Conservation (phyloP, 257 asterid genomes). For the Solanum appendiculatum region DNA sequence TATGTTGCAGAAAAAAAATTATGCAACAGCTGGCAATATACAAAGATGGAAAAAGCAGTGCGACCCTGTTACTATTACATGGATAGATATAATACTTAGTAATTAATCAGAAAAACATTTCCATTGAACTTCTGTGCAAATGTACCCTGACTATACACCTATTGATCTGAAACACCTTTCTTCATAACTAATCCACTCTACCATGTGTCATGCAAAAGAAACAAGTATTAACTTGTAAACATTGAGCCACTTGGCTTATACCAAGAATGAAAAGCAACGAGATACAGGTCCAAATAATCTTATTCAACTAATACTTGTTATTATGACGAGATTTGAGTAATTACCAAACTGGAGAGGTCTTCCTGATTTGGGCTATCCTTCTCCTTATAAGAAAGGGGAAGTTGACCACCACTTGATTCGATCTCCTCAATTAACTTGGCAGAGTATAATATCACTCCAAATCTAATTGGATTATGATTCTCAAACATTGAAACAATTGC, state of each 20-base stretch:
- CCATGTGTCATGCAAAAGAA: neutral
- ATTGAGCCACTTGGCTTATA: neutral
- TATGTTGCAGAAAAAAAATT: neutral
- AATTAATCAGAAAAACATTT: neutral
- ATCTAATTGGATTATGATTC: conserved; percentile 84
- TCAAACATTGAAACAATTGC: conserved; percentile 65
- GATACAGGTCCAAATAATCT: neutral
- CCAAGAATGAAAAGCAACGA: neutral
- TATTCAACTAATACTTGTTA: neutral
- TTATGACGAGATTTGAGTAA: conserved; percentile 1
- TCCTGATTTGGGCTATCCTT: conserved; percentile 27
- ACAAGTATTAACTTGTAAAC: neutral
- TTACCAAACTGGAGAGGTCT: conserved; percentile 87
- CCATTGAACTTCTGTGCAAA: neutral
- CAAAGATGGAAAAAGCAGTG: neutral
- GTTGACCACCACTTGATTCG: conserved; percentile 64
- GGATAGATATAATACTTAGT: neutral
- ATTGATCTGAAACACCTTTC: neutral
- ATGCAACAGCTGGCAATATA: neutral
- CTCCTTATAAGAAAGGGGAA: conserved; percentile 36
- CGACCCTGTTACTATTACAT: neutral
- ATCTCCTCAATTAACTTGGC: conserved; percentile 48
- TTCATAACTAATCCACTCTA: neutral
- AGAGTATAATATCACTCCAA: conserved; percentile 91
- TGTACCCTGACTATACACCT: neutral